A percentile compares a stretch with the other conserved stretches of the same genome.
These are phyloP conservation scores for Trichoderma sp. DNA, from an alignment of 2,329 filamentous ascomycete species.

Conservation along the genomic window DNA sequence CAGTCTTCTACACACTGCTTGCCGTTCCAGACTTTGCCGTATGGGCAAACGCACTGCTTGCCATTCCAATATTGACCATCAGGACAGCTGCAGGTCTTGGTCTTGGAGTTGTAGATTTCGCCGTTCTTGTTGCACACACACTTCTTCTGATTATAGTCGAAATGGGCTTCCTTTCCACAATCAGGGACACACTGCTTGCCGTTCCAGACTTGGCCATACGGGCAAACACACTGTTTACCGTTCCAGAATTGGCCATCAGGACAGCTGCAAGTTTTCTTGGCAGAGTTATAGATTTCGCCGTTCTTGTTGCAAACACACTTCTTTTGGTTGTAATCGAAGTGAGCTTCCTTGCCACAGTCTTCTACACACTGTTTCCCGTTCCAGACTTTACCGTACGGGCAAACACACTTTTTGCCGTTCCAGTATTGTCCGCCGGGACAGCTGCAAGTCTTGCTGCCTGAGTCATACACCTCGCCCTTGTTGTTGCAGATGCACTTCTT, in stretches of 20 bases:
- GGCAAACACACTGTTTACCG: too few species aligned
- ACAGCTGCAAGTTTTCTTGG: too few species aligned
- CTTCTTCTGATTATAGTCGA: neutral
- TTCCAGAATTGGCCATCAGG: too few species aligned
- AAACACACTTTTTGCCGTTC: slow-evolving; percentile 2
- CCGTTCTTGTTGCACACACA: slow-evolving; percentile 16
- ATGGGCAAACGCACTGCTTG: slow-evolving; percentile 4
- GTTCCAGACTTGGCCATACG: neutral
- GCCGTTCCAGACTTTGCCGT: neutral
- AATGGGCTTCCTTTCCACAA: slow-evolving; percentile 12
- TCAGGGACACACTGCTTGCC: neutral
- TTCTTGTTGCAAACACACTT: slow-evolving; percentile 13
- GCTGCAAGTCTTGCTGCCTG: slow-evolving; percentile 12
- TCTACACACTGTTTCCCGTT: slow-evolving; percentile 2
- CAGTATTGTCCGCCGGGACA: slow-evolving; percentile 12
- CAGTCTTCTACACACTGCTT: slow-evolving; percentile 14
- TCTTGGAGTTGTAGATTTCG: neutral
- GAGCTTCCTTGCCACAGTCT: neutral
- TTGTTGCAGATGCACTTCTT: slow-evolving; percentile 18
- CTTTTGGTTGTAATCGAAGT: neutral
- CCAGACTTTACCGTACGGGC: slow-evolving; percentile 6
- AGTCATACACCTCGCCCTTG: slow-evolving; percentile 5
- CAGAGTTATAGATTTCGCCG: neutral
- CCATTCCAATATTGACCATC: slow-evolving; percentile 2
- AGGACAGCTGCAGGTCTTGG: slow-evolving; percentile 17